Conservation (phyloP, 2,329 filamentous ascomycete species). For the Xylariaceae sp. region DNA sequence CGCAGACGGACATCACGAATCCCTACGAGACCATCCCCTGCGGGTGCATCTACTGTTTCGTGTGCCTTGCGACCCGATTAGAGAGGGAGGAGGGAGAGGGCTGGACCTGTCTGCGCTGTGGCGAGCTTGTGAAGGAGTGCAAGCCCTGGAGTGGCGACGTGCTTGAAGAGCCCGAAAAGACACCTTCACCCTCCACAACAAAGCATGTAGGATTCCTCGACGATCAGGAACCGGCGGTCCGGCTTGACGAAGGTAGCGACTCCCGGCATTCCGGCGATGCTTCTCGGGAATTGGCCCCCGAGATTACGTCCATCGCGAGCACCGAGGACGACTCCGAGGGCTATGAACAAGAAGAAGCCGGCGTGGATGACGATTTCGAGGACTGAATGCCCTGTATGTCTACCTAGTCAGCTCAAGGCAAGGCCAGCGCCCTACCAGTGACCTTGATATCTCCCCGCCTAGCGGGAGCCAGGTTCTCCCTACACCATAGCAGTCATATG, state of each 20-base stretch:
- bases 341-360: slow-evolving; percentile 26
- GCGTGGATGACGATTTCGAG: slow-evolving; percentile 19
- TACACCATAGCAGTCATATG: too few relatives aligned
- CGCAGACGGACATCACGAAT: slow-evolving; percentile 90
- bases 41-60: slow-evolving; percentile 91
- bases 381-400: slow-evolving; percentile 18
- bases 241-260: slow-evolving; percentile 17
- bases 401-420: too few relatives aligned
- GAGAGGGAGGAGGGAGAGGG: slow-evolving; percentile 92
- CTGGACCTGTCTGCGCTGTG: slow-evolving; percentile 86
- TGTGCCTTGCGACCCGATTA: slow-evolving; percentile 82
- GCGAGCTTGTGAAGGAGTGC: slow-evolving; percentile 75
- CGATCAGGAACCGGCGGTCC: slow-evolving; percentile 29
- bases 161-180: slow-evolving; percentile 44
- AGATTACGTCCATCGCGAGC: slow-evolving; percentile 6
- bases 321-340: slow-evolving; percentile 23
- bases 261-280: slow-evolving; percentile 13
- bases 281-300: slow-evolving; percentile 5
- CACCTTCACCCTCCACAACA: slow-evolving; percentile 31
- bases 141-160: slow-evolving; percentile 90
- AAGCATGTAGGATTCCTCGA: slow-evolving; percentile 60
- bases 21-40: slow-evolving; percentile 89
- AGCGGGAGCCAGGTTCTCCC: too few relatives aligned
- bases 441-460: too few relatives aligned
- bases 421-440: too few relatives aligned